phyloP scores from a whole-genome alignment of 2,329 filamentous ascomycete species.

The Colletotrichum siamense region DNA sequence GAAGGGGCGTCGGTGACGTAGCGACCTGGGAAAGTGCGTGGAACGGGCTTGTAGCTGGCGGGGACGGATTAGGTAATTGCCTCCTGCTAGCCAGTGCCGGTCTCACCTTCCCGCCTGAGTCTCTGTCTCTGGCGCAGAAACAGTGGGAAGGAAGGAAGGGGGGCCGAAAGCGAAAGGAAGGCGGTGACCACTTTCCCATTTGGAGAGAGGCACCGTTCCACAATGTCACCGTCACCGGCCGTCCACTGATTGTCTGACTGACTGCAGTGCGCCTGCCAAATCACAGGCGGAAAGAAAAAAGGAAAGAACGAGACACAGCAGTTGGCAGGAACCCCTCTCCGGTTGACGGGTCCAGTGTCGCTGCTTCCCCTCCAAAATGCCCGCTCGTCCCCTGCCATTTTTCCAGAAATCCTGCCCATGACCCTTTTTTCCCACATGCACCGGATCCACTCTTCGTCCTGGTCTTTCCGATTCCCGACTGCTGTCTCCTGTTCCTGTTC shows the following conservation, averaged over 20 bases:
- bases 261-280: background rate
- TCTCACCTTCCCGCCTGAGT: background rate
- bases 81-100: background rate
- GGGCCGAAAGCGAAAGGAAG: background rate
- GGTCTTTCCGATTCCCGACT: background rate
- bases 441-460: background rate
- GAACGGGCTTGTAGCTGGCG: background rate
- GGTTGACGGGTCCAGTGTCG: background rate
- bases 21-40: background rate
- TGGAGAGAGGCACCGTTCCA: background rate
- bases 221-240: background rate
- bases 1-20: background rate
- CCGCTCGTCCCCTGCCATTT: background rate
- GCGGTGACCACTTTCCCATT: background rate
- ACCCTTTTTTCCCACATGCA: background rate
- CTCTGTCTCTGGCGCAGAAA: background rate
- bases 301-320: background rate
- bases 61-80: slow-evolving; percentile 9
- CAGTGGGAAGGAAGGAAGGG: background rate
- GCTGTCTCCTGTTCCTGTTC: background rate
- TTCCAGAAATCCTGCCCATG: background rate
- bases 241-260: background rate
- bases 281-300: background rate
- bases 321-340: background rate
- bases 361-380: background rate